These are phyloP conservation scores for Globisporangium cylindrosporum DNA, from an alignment of 352 stramenopile genomes.

Conservation along the genomic window DNA sequence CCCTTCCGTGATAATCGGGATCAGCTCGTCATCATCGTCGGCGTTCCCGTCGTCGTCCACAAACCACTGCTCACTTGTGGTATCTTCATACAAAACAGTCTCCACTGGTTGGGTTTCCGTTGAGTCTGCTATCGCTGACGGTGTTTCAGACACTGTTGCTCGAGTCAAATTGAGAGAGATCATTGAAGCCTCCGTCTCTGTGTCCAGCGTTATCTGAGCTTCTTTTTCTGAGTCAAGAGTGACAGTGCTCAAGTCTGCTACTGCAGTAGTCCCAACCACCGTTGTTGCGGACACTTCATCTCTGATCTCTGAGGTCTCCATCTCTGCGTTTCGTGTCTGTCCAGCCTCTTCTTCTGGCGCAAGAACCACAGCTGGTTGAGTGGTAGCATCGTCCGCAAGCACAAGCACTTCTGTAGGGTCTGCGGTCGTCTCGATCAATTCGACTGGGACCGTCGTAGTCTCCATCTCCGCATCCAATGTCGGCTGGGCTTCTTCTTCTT, in stretches of 20 bases:
- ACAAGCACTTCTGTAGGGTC: background rate
- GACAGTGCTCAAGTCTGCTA: no score
- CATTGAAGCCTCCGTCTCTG: background rate
- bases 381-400: background rate
- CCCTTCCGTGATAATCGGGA: conserved; percentile 10
- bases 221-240: background rate
- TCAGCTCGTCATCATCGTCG: conserved; percentile 11
- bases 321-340: background rate
- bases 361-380: background rate
- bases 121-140: background rate
- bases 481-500: background rate
- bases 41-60: conserved; percentile 11
- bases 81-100: background rate
- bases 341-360: background rate
- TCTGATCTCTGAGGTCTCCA: background rate
- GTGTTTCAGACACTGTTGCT: background rate
- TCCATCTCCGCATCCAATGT: background rate
- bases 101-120: background rate
- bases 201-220: background rate
- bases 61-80: conserved; percentile 17
- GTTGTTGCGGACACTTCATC: background rate
- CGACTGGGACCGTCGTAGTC: background rate
- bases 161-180: background rate
- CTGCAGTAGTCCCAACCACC: background rate
- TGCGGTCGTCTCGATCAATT: background rate